These are phyloP conservation scores for Erysimum pusillum DNA, from an alignment of 441 rosid species.

Conservation along the genomic window DNA sequence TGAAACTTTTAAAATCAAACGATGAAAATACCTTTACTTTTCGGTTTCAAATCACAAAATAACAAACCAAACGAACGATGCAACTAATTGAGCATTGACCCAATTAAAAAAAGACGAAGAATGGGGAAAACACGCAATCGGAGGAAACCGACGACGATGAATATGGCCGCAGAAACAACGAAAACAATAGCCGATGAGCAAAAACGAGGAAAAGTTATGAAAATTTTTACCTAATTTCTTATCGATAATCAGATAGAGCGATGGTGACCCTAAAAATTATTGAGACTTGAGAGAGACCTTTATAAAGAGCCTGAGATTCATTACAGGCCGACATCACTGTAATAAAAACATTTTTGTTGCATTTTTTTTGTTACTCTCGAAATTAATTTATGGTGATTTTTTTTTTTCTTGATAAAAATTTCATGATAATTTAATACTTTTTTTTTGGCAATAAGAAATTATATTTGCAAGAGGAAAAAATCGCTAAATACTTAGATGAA, in stretches of 20 bases:
- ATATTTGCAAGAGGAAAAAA: too few species aligned
- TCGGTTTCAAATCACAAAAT: background rate
- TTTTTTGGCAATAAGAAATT: too few species aligned
- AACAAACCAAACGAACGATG: background rate
- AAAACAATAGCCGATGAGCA: background rate
- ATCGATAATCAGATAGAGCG: constrained; percentile 26
- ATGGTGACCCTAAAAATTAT: constrained; percentile 11
- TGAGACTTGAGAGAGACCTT: too few species aligned
- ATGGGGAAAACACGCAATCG: background rate
- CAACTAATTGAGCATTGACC: constrained; percentile 4
- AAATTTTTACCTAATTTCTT: background rate
- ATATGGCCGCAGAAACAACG: constrained; percentile 2
- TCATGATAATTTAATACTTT: too few species aligned
- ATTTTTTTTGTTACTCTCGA: too few species aligned
- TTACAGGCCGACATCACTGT: too few species aligned
- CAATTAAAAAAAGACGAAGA: background rate
- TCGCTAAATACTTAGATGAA: too few species aligned
- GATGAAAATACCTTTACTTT: background rate
- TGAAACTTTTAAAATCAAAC: too few species aligned
- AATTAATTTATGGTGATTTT: too few species aligned
- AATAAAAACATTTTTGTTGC: too few species aligned
- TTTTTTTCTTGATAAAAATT: too few species aligned
- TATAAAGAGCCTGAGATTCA: too few species aligned
- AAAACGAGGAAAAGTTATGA: background rate
- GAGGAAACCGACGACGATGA: constrained; percentile 11